Conservation (phyloP, 192 early-diverging fungal species). For the Coemansia sp. region DNA sequence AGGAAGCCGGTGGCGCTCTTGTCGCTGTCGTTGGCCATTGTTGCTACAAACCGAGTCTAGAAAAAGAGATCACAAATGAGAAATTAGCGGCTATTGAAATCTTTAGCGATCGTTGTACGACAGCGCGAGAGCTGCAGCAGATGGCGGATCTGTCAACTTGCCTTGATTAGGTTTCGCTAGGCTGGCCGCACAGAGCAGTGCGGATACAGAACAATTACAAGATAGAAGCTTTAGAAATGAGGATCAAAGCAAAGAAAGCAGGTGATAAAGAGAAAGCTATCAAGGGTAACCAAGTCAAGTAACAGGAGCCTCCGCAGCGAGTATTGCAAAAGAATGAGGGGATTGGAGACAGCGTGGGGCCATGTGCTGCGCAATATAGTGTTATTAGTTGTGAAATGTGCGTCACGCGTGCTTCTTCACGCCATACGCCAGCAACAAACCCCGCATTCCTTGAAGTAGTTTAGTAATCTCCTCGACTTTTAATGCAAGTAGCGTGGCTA, state of each 20-base stretch:
- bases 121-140: not conserved
- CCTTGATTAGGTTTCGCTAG: not conserved
- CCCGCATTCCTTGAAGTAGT: not conserved
- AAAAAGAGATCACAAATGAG: not conserved
- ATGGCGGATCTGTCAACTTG: not conserved
- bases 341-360: not conserved
- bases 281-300: not conserved
- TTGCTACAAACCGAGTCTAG: not conserved
- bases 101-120: not conserved
- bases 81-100: not conserved
- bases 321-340: not conserved
- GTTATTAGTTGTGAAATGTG: not conserved
- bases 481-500: not conserved
- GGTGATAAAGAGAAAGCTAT: not conserved
- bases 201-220: not conserved
- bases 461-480: not conserved
- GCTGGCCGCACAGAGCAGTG: not conserved
- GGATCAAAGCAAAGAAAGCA: not conserved
- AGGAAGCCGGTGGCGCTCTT: conserved; percentile 24
- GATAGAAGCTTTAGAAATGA: not conserved
- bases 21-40: not conserved
- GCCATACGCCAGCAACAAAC: not conserved
- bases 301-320: not conserved
- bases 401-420: not conserved
- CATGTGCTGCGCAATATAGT: conserved; percentile 1